Evolutionary conservation across 108 stramenopile genomes (phyloP), one percentile per base, ranked within the genome.

Genomic region (Cyclotella baltica): DNA sequence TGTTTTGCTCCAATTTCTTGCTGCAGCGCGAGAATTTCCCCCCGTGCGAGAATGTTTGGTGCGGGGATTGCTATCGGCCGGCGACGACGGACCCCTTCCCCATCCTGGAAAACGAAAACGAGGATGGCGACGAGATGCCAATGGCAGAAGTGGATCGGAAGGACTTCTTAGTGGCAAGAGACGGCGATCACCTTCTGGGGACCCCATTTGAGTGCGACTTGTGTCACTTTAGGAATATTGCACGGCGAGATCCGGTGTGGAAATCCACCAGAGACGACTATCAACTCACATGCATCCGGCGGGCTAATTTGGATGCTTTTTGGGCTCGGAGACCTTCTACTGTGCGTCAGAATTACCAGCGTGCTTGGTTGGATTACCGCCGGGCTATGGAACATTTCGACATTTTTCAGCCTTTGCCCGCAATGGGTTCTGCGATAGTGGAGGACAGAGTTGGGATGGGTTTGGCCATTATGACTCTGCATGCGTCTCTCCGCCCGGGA

Each of bases 21-120:
- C 28, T 22, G 25, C 13, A 30, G 56, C 56, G 29, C 18, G 29
- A 30, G 3, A 57, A n/a, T n/a, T n/a, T n/a, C n/a, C n/a, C n/a
- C n/a, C n/a, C n/a, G n/a, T n/a, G n/a, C n/a, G n/a, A n/a, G 56
- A 57, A 30, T 57, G 56, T 57, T 18, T 57, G 56, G 56, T 57
- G 56, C 56, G 6, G 56, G 18, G 20, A 18, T 15, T 57, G 56
- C 15, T 4, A 57, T 30, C 15, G 29, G 9, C 28, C 22, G 22
- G 56, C 29, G 20, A 13, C 29, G 56, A 27, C 15, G 27, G 29
- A 57, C 56, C 56, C 56, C 28, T 57, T 29, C 56, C 56, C 56
- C 56, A 27, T 27, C 56, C 29, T 57, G 13, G 28, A 57, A 57
- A 30, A 6, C 3, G 56, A 29, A 29, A 27, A 57, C 25, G 6